Conservation (phyloP, 495 filamentous ascomycete species). For the Collariella sp. region DNA sequence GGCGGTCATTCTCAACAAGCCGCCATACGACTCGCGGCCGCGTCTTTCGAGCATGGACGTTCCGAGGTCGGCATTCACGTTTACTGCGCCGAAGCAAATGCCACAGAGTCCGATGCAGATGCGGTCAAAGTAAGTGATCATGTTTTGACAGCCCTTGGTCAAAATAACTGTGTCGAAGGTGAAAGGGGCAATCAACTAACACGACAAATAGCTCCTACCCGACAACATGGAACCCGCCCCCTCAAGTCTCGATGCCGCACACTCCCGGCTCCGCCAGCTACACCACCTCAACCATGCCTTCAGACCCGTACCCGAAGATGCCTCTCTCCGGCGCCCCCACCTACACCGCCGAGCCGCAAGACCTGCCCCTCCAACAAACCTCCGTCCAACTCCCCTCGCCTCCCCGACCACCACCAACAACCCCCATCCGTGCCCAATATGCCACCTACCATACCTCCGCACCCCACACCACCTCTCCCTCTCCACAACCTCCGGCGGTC, state of each 20-base stretch:
- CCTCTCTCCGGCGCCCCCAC: constrained; percentile 34
- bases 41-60: constrained; percentile 40
- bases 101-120: constrained; percentile 45
- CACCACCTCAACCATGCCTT: constrained; percentile 34
- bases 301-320: constrained; percentile 41
- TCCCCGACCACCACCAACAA: constrained; percentile 30
- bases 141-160: too few species aligned
- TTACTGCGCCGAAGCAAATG: constrained; percentile 43
- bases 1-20: constrained; percentile 40
- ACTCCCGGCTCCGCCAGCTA: constrained; percentile 33
- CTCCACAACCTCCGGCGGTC: constrained; percentile 21
- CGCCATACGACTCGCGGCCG: constrained; percentile 38
- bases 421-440: constrained; percentile 41
- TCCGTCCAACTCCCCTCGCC: constrained; percentile 41
- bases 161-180: too few species aligned
- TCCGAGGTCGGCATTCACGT: constrained; percentile 45
- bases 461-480: constrained; percentile 34
- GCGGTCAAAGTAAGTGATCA: constrained; percentile 41
- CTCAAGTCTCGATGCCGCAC: constrained; percentile 34
- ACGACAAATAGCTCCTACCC: constrained; percentile 22
- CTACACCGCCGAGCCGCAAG: constrained; percentile 42
- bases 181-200: constrained; percentile 10
- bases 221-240: constrained; percentile 33
- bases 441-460: constrained; percentile 38
- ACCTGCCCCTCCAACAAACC: constrained; percentile 40